phyloP scores from a whole-genome alignment of 1,284 basidiomycete species.

The Cutaneotrichosporon cutaneum region DNA sequence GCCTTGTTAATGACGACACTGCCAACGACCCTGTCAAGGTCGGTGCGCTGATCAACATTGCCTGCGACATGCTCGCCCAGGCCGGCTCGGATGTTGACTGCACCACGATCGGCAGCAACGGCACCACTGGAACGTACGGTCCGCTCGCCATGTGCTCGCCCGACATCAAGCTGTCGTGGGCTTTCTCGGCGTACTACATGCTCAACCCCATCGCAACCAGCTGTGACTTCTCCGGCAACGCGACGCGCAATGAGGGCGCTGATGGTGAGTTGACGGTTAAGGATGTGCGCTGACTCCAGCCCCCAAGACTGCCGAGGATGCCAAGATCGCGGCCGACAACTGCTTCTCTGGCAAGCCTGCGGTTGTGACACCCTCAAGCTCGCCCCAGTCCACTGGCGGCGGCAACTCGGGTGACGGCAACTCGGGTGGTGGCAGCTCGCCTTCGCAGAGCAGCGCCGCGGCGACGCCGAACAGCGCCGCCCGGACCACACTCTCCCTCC shows the following conservation, averaged over 20 bases:
- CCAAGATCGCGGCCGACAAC: conserved; percentile 11
- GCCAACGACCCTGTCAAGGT: conserved; percentile 66
- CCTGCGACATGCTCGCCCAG: conserved; percentile 67
- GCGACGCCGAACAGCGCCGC: conserved; percentile 5
- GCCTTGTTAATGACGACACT: conserved; percentile 66
- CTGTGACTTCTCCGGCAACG: conserved; percentile 73
- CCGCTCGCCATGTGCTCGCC: conserved; percentile 64
- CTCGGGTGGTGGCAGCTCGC: background rate
- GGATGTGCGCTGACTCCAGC: background rate
- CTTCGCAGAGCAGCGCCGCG: background rate
- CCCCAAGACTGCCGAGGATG: conserved; percentile 8
- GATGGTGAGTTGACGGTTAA: conserved; percentile 15
- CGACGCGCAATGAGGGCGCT: conserved; percentile 61
- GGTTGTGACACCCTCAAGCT: conserved; percentile 17
- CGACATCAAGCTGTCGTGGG: conserved; percentile 76
- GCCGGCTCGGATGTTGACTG: conserved; percentile 61
- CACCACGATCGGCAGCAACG: conserved; percentile 65
- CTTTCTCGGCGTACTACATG: conserved; percentile 78
- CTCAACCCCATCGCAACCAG: conserved; percentile 62
- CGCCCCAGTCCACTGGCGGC: conserved; percentile 4
- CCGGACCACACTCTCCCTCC: background rate
- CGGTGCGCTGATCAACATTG: conserved; percentile 64
- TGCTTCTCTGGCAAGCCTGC: conserved; percentile 16
- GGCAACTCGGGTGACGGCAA: background rate
- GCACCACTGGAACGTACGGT: conserved; percentile 72